Evolutionary conservation across 176 grass and related monocot genomes (phyloP), one percentile per base, ranked within the genome.

Genomic region (Cenchrus purpureus): DNA sequence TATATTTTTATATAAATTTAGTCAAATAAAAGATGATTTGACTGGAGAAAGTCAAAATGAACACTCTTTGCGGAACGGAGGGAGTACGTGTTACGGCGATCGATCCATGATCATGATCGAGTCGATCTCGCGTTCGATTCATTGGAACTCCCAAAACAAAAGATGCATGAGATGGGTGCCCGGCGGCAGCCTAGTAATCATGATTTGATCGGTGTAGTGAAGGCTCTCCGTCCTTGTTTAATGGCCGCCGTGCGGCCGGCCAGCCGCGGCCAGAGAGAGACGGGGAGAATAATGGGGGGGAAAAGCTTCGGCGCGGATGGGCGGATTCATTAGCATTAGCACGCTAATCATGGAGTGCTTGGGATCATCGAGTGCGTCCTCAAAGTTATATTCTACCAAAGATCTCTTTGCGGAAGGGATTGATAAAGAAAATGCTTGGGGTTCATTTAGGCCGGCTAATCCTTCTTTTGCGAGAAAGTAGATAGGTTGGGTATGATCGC

Each of bases 391-490:
- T 77, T 91, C 89, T 46, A 68, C 74, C 76, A 32, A 32, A 32
- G 17, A 45, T 68, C 74, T 40, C 74, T 40, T 42, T 28, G 42
- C 49, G 14, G 52, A 5, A 54, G 14, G 52, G 37, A 4, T 6
- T 45, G 10, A 85, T 55, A 65, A 90, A 86, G 72, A 75, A 86
- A 82, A 42, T 64, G 71, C 53, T 72, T 86, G 56, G 78, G 31
- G 31, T 59, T 81, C 78, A 56, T 65, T 82, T 82, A 90, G 83
- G 83, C 78, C 72, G 88, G 88, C 83, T 76, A 76, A 80, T 68
- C 69, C 53, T 84, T 60, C 74, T 79, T 87, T 87, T 80, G 45
- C 1, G 25, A 78, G 16, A 80, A 87, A 87, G 73, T 78, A 65
- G 73, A 32, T 32, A 32, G 74, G 16, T n/a, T n/a, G 20, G n/a